Evolutionary conservation across 768 basidiomycete genomes (phyloP).

Genomic region (Trametes cubensis): DNA sequence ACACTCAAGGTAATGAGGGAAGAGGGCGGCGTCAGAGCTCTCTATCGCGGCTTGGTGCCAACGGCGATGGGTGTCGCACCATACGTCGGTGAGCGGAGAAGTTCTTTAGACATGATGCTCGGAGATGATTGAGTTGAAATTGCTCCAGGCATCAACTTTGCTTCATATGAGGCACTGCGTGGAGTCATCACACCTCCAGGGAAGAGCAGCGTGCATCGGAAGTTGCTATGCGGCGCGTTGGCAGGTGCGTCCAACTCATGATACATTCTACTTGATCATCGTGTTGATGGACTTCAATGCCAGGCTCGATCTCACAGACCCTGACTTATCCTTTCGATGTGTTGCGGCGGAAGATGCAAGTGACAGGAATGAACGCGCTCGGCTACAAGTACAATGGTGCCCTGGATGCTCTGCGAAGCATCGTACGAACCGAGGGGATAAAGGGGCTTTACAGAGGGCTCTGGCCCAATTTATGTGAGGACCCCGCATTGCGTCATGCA

Average conservation of each 20-base stretch:
- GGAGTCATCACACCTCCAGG: constrained; percentile 82
- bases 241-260: constrained; percentile 56
- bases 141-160: constrained; percentile 75
- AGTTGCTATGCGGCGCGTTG: constrained; percentile 83
- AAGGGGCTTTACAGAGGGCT: constrained; percentile 80
- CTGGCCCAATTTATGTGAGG: constrained; percentile 87
- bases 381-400: constrained; percentile 79
- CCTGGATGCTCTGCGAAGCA: constrained; percentile 71
- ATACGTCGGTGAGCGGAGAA: constrained; percentile 50
- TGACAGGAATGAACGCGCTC: constrained; percentile 70
- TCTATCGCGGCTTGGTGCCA: constrained; percentile 84
- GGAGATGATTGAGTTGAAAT: constrained; percentile 6
- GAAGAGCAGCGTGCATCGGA: constrained; percentile 65
- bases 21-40: constrained; percentile 85
- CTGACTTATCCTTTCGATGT: constrained; percentile 97
- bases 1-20: constrained; percentile 86
- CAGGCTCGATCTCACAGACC: constrained; percentile 90
- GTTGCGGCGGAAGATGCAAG: constrained; percentile 93
- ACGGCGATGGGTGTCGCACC: constrained; percentile 92
- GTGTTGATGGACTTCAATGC: constrained; percentile 21
- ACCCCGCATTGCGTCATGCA: constrained; percentile 17
- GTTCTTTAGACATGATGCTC: neutral
- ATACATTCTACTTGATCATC: neutral
- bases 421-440: constrained; percentile 74
- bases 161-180: constrained; percentile 85